These are phyloP conservation scores for Bromus sterilis DNA, from an alignment of 176 grass and related monocot species.

Conservation along the genomic window DNA sequence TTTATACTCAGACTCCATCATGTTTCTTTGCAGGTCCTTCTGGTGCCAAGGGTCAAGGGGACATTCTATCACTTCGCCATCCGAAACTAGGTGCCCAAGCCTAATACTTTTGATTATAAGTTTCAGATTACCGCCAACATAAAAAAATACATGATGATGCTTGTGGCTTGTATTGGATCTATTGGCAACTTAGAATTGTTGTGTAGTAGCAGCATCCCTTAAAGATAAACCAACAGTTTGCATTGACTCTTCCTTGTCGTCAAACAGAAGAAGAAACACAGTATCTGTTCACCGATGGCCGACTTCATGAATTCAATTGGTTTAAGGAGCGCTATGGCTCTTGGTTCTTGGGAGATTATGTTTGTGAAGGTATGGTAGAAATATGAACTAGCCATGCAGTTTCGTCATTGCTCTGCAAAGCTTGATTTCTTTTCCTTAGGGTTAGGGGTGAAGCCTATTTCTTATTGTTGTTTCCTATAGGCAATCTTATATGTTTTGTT, in stretches of 20 bases:
- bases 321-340: slow-evolving; percentile 83
- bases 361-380: slow-evolving; percentile 62
- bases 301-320: slow-evolving; percentile 85
- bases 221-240: background rate
- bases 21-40: slow-evolving; percentile 31
- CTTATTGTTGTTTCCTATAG: background rate
- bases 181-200: background rate
- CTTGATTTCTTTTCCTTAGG: background rate
- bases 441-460: background rate
- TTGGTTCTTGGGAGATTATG: slow-evolving; percentile 97
- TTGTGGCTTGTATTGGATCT: background rate
- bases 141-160: background rate
- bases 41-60: slow-evolving; percentile 33
- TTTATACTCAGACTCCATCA: background rate
- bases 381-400: background rate
- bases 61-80: slow-evolving; percentile 58
- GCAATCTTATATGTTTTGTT: background rate
- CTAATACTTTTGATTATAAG: background rate
- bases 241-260: background rate
- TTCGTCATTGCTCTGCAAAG: background rate
- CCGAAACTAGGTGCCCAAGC: slow-evolving; percentile 66
- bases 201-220: background rate
- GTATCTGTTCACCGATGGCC: slow-evolving; percentile 50
- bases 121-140: background rate
- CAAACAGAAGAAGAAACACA: slow-evolving; percentile 55